Percentiles rank a stretch among this genome's conserved stretches.
Evolutionary conservation across 202 grass and related monocot species (phyloP).

Genomic region (Saccharum hybrid): DNA sequence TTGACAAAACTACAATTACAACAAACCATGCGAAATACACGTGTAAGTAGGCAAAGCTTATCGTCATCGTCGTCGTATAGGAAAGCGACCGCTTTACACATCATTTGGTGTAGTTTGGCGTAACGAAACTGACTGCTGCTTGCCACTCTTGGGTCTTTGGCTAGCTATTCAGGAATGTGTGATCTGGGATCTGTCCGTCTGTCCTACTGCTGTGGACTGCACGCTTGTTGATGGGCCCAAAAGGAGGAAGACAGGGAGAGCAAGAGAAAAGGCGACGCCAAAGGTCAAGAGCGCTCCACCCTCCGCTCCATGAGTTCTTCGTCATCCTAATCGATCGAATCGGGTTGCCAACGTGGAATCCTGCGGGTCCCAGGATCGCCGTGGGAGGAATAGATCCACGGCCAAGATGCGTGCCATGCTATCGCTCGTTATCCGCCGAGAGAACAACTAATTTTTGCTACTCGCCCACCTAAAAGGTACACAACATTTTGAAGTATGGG

Average conservation of each 20-base stretch:
- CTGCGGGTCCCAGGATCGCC: neutral
- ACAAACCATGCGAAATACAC: neutral
- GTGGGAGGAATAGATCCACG: slow-evolving; percentile 26
- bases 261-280: neutral
- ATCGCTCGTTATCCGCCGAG: neutral
- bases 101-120: neutral
- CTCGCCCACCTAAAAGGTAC: neutral
- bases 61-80: neutral
- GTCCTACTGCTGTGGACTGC: neutral
- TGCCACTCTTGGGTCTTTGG: neutral
- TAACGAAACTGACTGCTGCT: slow-evolving; percentile 2
- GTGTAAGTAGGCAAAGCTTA: neutral
- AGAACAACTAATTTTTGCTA: neutral
- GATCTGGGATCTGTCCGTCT: neutral
- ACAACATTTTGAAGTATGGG: neutral
- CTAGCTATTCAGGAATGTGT: neutral
- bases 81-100: neutral
- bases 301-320: slow-evolving; percentile 31
- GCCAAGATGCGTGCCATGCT: neutral
- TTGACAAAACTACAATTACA: neutral
- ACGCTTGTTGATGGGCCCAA: neutral
- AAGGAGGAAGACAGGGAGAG: neutral
- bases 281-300: neutral
- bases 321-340: neutral
- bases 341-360: slow-evolving; percentile 27